A percentile compares a stretch with the other conserved stretches of the same genome.
These are phyloP conservation scores for Trifolium subterraneum DNA, from an alignment of 306 rosid genomes.

Conservation along the genomic window DNA sequence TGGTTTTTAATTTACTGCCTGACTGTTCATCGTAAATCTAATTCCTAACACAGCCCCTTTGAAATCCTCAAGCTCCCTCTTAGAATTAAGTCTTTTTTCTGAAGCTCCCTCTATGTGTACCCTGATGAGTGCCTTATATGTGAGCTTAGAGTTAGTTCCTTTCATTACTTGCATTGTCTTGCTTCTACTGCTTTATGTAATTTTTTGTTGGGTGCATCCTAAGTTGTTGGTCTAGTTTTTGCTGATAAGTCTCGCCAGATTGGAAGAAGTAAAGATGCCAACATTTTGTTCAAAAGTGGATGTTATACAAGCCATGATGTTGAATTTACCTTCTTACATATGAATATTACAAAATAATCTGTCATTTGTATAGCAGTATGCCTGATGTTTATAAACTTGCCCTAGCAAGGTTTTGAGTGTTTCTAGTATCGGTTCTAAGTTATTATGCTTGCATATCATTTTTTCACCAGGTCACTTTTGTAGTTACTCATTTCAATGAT, in stretches of 20 bases:
- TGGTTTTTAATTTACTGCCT: too few relatives aligned
- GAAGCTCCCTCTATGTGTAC: not conserved
- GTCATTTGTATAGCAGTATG: not conserved
- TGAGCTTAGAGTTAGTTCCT: not conserved
- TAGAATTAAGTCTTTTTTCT: constrained; percentile 2
- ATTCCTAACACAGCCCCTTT: not conserved
- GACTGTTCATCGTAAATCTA: too few relatives aligned
- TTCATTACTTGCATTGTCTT: constrained; percentile 8
- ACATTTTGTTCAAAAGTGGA: not conserved
- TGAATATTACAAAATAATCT: constrained; percentile 6
- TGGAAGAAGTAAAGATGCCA: not conserved
- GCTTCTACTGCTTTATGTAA: constrained; percentile 20
- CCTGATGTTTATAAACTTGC: constrained; percentile 17
- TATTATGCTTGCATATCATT: constrained; percentile 32
- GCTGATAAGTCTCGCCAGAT: not conserved
- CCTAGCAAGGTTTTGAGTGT: constrained; percentile 27
- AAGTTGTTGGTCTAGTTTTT: constrained; percentile 2
- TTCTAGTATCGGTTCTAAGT: constrained; percentile 31
- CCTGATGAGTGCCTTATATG: constrained; percentile 6
- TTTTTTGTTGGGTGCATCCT: not conserved
- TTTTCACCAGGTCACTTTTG: constrained; percentile 80
- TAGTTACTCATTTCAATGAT: constrained; percentile 92
- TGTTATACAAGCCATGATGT: not conserved
- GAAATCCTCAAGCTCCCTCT: constrained; percentile 1
- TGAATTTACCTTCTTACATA: constrained; percentile 20